Conservation (phyloP, 2,329 filamentous ascomycete genomes). For the Trichoderma sp. region DNA sequence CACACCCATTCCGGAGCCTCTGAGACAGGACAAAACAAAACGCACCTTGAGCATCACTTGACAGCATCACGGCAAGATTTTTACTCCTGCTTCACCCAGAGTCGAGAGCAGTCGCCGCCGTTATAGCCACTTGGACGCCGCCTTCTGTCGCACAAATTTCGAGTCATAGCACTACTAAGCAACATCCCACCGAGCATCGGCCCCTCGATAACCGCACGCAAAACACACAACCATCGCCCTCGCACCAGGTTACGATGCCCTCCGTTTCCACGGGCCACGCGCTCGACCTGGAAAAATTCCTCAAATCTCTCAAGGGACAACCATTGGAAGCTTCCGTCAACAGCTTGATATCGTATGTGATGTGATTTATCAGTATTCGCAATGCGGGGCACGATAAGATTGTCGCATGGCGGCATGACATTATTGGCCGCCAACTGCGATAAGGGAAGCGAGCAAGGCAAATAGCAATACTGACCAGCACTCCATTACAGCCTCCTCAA, state of each 20-base stretch:
- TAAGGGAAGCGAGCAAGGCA: background rate
- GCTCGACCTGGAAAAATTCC: constrained; percentile 73
- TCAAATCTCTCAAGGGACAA: constrained; percentile 73
- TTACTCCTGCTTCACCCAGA: background rate
- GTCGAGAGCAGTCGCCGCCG: background rate
- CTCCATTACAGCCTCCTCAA: constrained; percentile 68
- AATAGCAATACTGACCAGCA: background rate
- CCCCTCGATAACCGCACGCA: constrained; percentile 1
- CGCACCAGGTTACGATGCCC: constrained; percentile 32
- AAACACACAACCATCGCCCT: background rate
- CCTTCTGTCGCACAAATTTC: constrained; percentile 15
- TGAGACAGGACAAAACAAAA: background rate
- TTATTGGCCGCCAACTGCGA: background rate
- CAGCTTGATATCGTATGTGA: constrained; percentile 71
- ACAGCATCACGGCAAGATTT: background rate
- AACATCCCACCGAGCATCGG: background rate
- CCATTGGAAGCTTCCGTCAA: constrained; percentile 81
- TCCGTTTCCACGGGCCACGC: constrained; percentile 44
- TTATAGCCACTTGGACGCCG: background rate
- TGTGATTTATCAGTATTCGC: constrained; percentile 31
- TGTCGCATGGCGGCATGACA: background rate
- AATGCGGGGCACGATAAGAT: constrained; percentile 16
- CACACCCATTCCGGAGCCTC: constrained; percentile 13
- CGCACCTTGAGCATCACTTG: background rate
- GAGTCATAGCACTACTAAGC: background rate